These are phyloP conservation scores for Colletotrichum lupini DNA, from an alignment of 2,329 filamentous ascomycete genomes.

Conservation along the genomic window DNA sequence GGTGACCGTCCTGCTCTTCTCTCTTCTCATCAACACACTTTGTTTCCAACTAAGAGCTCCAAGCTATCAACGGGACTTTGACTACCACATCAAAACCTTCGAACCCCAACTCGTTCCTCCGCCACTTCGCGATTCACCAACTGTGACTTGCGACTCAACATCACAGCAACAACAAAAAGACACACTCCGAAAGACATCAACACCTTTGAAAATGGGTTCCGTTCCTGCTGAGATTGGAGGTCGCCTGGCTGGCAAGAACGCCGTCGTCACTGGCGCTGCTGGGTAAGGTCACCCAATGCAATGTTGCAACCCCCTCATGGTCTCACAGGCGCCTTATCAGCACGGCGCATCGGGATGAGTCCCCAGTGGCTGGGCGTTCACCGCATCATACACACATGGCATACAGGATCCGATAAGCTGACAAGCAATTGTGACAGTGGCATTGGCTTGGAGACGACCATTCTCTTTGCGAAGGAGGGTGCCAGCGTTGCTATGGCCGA, in stretches of 20 bases:
- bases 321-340: conserved; percentile 19
- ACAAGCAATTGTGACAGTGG: conserved; percentile 66
- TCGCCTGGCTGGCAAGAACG: conserved; percentile 70
- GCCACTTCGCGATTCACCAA: conserved; percentile 7
- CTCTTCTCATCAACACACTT: neutral
- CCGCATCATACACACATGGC: neutral
- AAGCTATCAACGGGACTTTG: neutral
- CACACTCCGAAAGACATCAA: neutral
- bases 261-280: conserved; percentile 84
- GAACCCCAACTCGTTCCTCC: conserved; percentile 8
- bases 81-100: neutral
- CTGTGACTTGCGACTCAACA: neutral
- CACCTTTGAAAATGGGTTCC: conserved; percentile 41
- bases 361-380: conserved; percentile 13
- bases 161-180: neutral
- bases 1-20: neutral
- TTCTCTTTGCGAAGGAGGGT: conserved; percentile 90
- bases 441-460: conserved; percentile 91
- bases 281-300: conserved; percentile 68
- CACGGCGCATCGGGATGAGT: conserved; percentile 6
- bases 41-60: neutral
- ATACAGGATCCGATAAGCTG: conserved; percentile 17
- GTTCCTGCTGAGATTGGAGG: conserved; percentile 48
- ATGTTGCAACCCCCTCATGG: neutral
- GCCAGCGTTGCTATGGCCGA: conserved; percentile 88